These are phyloP conservation scores for Glycine soja DNA, from an alignment of 306 rosid species.

Conservation along the genomic window DNA sequence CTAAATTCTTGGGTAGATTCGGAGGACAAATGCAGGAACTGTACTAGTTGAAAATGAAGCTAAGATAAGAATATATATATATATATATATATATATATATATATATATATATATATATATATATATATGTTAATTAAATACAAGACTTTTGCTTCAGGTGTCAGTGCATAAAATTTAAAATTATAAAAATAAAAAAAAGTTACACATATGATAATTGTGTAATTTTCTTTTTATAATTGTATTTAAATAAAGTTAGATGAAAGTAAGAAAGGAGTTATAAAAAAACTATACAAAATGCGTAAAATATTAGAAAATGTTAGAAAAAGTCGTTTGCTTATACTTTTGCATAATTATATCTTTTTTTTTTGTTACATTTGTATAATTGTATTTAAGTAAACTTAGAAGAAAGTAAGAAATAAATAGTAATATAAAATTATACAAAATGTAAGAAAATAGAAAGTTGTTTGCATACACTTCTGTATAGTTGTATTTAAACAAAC, in stretches of 20 bases:
- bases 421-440: neutral
- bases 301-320: no score
- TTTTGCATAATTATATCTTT: no score
- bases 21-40: conserved; percentile 5
- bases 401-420: neutral
- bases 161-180: neutral
- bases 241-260: neutral
- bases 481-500: neutral
- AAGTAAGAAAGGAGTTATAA: no score
- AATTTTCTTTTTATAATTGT: neutral
- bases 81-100: no score
- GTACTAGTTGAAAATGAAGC: neutral
- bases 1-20: conserved; percentile 19
- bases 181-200: neutral
- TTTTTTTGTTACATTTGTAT: no score
- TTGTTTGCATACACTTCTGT: neutral
- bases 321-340: no score
- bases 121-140: conserved; percentile 18
- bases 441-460: conserved; percentile 9
- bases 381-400: neutral
- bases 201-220: neutral
- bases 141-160: neutral
- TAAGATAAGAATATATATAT: neutral
- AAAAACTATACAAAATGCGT: no score
- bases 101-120: no score